These are phyloP conservation scores for Cercospora sojina DNA, from an alignment of 2,329 filamentous ascomycete species.

Conservation along the genomic window DNA sequence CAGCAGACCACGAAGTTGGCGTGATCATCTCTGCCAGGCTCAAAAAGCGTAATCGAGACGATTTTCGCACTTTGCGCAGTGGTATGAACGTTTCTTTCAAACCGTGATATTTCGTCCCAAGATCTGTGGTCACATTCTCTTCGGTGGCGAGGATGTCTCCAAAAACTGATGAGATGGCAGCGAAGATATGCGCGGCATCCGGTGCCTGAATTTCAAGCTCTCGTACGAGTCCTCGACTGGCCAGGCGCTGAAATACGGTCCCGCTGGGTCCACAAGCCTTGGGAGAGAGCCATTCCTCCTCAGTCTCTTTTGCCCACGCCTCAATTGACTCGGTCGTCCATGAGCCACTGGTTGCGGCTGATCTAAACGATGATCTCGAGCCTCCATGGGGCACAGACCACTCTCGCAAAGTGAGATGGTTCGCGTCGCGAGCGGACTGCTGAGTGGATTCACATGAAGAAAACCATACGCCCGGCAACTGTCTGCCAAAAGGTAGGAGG, in stretches of 20 bases:
- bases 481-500: slow-evolving; percentile 65
- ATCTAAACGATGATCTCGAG: slow-evolving; percentile 31
- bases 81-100: slow-evolving; percentile 71
- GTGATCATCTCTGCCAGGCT: slow-evolving; percentile 71
- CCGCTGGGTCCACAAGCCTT: slow-evolving; percentile 66
- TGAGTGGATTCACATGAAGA: slow-evolving; percentile 42
- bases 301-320: slow-evolving; percentile 46
- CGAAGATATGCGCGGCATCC: slow-evolving; percentile 67
- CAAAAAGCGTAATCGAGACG: slow-evolving; percentile 69
- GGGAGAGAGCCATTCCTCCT: slow-evolving; percentile 62
- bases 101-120: slow-evolving; percentile 55
- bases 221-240: slow-evolving; percentile 69
- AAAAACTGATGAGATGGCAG: slow-evolving; percentile 63
- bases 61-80: slow-evolving; percentile 71
- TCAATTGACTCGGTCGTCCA: slow-evolving; percentile 52
- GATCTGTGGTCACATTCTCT: slow-evolving; percentile 24
- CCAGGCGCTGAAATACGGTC: slow-evolving; percentile 67
- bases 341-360: slow-evolving; percentile 43
- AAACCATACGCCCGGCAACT: slow-evolving; percentile 56
- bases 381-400: slow-evolving; percentile 44
- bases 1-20: slow-evolving; percentile 67
- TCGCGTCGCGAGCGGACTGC: slow-evolving; percentile 39
- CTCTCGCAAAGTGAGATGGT: slow-evolving; percentile 46
- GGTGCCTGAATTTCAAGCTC: slow-evolving; percentile 61
- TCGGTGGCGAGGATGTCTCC: slow-evolving; percentile 44